Evolutionary conservation across 116 monocot species (phyloP), one percentile per base, ranked within the genome.

Genomic region (Dioscorea cayenensis): DNA sequence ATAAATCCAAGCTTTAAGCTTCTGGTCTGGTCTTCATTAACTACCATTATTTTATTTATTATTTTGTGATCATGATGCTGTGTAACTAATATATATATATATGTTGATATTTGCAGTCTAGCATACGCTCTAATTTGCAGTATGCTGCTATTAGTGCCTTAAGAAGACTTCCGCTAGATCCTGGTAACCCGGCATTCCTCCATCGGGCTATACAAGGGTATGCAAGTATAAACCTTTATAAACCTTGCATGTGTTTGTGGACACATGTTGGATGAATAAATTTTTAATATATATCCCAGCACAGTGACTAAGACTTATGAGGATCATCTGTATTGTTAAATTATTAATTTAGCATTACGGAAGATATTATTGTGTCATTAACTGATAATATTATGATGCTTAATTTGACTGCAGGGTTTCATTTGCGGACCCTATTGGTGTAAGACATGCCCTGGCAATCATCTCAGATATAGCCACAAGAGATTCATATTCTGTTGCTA

Each of bases 401-500:
- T 28, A 12, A 50, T 72, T 16, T 28, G 32, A 70, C 20, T 92
- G 75, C 63, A 96, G 96, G 86, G 71, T 94, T 76, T 89, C 88
- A 62, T 99, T 94, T 84, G 83, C 94, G 67, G 99, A 99, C 80
- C 99, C 94, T 60, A 85, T 99, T 83, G 99, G 91, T 66, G 94
- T 99, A 51, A 91, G 99, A 71, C 99, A 99, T 86, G 60, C 94
- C 5, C 70, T 99, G 59, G 81, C 91, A 68, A 91, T 99, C 20
- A 85, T 94, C 37, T 91, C 94, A 68, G 99, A 99, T 17, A 72
- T 99, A 71, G 86, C 99, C 67, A 70, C 80, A 70, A 83, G 75
- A 84, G 99, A 99, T 86, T 94, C 99, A 19, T 94, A 94, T 84
- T 94, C 99, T 79, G 99, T 99, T 75, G 99, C 99, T 69, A 94